phyloP scores from a whole-genome alignment of 1,284 basidiomycete genomes.

The Ganoderma leucocontextum region DNA sequence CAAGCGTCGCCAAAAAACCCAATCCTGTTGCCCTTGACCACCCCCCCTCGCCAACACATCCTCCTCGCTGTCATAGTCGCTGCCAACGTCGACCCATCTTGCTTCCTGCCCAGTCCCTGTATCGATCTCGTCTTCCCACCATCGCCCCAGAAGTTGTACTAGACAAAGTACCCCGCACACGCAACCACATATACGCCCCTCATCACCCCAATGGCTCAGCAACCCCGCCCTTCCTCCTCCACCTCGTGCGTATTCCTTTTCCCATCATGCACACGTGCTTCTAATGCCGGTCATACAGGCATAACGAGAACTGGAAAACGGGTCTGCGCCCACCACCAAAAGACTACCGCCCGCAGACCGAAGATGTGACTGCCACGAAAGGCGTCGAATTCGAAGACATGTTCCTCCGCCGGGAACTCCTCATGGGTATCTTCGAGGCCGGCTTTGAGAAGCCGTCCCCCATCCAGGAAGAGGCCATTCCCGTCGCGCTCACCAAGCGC shows the following conservation, averaged over 20 bases:
- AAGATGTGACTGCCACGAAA: slow-evolving; percentile 93
- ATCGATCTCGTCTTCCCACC: not conserved
- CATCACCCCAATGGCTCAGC: slow-evolving; percentile 47
- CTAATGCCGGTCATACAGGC: slow-evolving; percentile 23
- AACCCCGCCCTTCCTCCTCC: slow-evolving; percentile 52
- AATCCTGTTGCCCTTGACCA: slow-evolving; percentile 25
- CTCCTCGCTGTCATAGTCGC: not conserved
- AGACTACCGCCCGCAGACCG: slow-evolving; percentile 92
- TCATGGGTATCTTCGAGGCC: slow-evolving; percentile 93
- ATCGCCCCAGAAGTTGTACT: slow-evolving; percentile 20
- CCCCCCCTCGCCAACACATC: slow-evolving; percentile 14
- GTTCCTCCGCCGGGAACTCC: slow-evolving; percentile 68
- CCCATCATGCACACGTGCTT: not conserved
- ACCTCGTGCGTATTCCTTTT: slow-evolving; percentile 46
- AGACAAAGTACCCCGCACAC: slow-evolving; percentile 32
- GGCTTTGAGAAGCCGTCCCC: slow-evolving; percentile 97
- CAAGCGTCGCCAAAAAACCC: slow-evolving; percentile 26
- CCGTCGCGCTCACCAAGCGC: slow-evolving; percentile 85
- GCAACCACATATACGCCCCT: slow-evolving; percentile 17
- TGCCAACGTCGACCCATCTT: slow-evolving; percentile 8
- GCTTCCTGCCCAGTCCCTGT: not conserved
- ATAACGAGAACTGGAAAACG: slow-evolving; percentile 68
- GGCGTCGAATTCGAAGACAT: slow-evolving; percentile 91
- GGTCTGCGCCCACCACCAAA: slow-evolving; percentile 88
- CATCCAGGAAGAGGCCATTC: slow-evolving; percentile 98